Percentiles rank a stretch among this genome's conserved stretches.
Evolutionary conservation across 495 filamentous ascomycete genomes (phyloP).

Genomic region (Aspergillus avenaceus): DNA sequence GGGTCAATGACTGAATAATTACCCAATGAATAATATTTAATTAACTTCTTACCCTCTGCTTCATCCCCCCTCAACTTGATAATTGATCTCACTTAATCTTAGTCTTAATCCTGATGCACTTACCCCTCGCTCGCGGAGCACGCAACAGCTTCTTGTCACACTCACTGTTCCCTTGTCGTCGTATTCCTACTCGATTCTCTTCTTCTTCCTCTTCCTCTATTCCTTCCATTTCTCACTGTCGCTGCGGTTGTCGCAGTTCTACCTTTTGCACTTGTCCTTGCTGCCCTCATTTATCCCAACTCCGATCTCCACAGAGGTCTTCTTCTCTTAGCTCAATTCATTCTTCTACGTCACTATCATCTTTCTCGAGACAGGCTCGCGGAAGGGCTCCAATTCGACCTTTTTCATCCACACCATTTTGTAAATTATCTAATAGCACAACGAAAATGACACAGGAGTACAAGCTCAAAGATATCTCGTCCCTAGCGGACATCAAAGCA

Average conservation of each 20-base stretch:
- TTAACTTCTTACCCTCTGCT: too few species aligned
- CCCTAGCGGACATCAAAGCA: constrained; percentile 61
- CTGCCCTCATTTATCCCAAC: constrained; percentile 16
- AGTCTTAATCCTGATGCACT: constrained; percentile 10
- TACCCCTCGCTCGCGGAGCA: constrained; percentile 13
- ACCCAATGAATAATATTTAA: too few species aligned
- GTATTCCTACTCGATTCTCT: background rate
- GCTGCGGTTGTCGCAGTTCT: constrained; percentile 23
- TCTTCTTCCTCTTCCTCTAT: background rate
- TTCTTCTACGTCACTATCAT: background rate
- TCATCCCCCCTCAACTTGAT: background rate
- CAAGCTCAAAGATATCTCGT: constrained; percentile 76
- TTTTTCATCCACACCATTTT: constrained; percentile 4
- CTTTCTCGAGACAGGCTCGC: background rate
- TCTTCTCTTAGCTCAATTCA: background rate
- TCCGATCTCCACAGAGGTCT: background rate
- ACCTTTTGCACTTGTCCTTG: constrained; percentile 20
- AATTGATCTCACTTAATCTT: background rate
- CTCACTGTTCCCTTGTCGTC: constrained; percentile 5
- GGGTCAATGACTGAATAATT: background rate
- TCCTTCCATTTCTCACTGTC: constrained; percentile 13
- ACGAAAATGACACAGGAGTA: constrained; percentile 64
- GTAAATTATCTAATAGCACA: constrained; percentile 3
- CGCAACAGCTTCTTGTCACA: constrained; percentile 14
- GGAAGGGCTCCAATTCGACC: background rate